A percentile compares a stretch with the other conserved stretches of the same genome.
Evolutionary conservation across 2,329 filamentous ascomycete genomes (phyloP).

Genomic region (Chaetomium strumarium): DNA sequence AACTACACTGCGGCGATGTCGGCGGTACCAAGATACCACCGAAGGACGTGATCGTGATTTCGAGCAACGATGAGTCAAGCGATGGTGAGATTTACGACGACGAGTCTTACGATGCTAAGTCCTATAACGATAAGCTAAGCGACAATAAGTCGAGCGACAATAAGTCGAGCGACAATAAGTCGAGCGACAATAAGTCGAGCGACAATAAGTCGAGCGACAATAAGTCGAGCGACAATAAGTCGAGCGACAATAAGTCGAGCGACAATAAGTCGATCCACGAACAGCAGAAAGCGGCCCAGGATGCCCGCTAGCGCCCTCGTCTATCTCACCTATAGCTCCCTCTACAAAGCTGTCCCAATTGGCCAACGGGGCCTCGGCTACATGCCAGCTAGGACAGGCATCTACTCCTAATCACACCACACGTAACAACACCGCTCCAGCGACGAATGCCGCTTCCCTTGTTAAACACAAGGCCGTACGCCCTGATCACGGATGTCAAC

Average conservation of each 20-base stretch:
- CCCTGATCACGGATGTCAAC: background rate
- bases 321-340: background rate
- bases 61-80: conserved; percentile 2
- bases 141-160: background rate
- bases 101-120: background rate
- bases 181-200: background rate
- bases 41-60: background rate
- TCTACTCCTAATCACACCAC: background rate
- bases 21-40: background rate
- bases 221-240: too few relatives aligned
- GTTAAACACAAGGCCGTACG: background rate
- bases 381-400: background rate
- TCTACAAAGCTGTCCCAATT: background rate
- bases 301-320: background rate
- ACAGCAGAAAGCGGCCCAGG: background rate
- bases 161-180: background rate
- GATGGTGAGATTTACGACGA: conserved; percentile 1
- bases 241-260: too few relatives aligned
- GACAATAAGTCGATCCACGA: background rate
- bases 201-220: background rate
- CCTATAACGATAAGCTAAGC: background rate
- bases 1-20: background rate
- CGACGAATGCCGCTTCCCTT: background rate
- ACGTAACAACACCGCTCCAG: conserved; percentile 1
- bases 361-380: background rate